Evolutionary conservation across 2,329 filamentous ascomycete species (phyloP).

Genomic region (Aspergillus viridinutans): DNA sequence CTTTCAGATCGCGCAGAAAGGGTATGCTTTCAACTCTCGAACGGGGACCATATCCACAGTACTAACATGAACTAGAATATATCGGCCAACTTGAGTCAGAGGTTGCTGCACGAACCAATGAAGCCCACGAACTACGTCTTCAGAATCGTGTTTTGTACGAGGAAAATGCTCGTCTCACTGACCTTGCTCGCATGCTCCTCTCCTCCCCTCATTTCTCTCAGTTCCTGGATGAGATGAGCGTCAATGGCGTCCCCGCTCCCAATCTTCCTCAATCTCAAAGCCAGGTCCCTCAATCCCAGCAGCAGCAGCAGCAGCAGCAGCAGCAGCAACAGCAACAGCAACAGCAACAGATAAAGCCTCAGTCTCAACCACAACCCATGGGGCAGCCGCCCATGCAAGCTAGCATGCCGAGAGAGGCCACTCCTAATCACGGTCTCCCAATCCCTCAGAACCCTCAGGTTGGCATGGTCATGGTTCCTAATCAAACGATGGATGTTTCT

Average conservation of each 20-base stretch:
- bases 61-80: slow-evolving; percentile 72
- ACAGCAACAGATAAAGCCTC: slow-evolving; percentile 32
- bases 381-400: slow-evolving; percentile 42
- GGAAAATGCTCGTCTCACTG: slow-evolving; percentile 76
- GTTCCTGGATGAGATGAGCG: slow-evolving; percentile 68
- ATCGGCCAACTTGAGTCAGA: slow-evolving; percentile 91
- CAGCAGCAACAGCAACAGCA: slow-evolving; percentile 37
- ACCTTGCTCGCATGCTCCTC: slow-evolving; percentile 76
- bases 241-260: slow-evolving; percentile 49
- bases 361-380: slow-evolving; percentile 38
- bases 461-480: slow-evolving; percentile 78
- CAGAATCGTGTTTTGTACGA: slow-evolving; percentile 79
- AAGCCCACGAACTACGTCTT: slow-evolving; percentile 72
- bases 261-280: slow-evolving; percentile 21
- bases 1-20: slow-evolving; percentile 96
- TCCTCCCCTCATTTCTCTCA: slow-evolving; percentile 77
- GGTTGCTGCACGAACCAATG: slow-evolving; percentile 75
- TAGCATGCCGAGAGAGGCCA: slow-evolving; percentile 62
- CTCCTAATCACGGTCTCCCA: slow-evolving; percentile 54
- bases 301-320: slow-evolving; percentile 37
- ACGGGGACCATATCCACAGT: neutral
- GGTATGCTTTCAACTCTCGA: slow-evolving; percentile 55
- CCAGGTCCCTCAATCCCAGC: slow-evolving; percentile 3
- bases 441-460: slow-evolving; percentile 62
- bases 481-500: slow-evolving; percentile 70